Conservation (phyloP, 805 yeast genomes). For the Wickerhamomyces bovis region DNA sequence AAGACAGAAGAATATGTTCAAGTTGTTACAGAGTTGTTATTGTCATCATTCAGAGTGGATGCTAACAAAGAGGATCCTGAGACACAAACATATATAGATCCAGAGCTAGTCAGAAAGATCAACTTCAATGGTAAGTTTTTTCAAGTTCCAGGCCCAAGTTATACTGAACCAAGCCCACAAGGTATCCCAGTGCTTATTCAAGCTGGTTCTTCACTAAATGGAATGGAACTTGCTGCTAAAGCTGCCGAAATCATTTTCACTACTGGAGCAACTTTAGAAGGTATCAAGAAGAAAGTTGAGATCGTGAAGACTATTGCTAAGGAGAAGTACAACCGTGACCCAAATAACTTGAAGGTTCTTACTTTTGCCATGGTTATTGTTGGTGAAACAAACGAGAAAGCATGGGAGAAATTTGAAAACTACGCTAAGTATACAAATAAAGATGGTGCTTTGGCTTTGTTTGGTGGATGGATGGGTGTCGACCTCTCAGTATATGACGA, state of each 20-base stretch:
- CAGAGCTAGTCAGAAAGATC: slow-evolving; percentile 29
- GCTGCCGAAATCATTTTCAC: slow-evolving; percentile 37
- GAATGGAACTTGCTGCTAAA: slow-evolving; percentile 35
- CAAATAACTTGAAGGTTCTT: slow-evolving; percentile 33
- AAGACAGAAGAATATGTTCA: slow-evolving; percentile 33
- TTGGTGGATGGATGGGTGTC: slow-evolving; percentile 40
- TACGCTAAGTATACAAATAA: slow-evolving; percentile 27
- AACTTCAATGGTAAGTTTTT: slow-evolving; percentile 33
- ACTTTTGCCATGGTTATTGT: slow-evolving; percentile 31
- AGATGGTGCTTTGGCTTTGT: slow-evolving; percentile 38
- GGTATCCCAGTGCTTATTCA: slow-evolving; percentile 37
- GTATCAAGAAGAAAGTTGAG: slow-evolving; percentile 24
- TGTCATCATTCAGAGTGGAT: slow-evolving; percentile 33
- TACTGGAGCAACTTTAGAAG: slow-evolving; percentile 29
- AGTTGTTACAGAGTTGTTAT: slow-evolving; percentile 29
- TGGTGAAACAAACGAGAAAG: slow-evolving; percentile 36
- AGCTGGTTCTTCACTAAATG: slow-evolving; percentile 37
- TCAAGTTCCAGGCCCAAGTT: slow-evolving; percentile 35
- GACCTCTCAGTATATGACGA: slow-evolving; percentile 31
- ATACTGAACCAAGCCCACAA: slow-evolving; percentile 37
- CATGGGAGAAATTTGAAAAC: slow-evolving; percentile 30
- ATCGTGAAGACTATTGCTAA: slow-evolving; percentile 28
- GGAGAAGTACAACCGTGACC: slow-evolving; percentile 30
- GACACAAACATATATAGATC: slow-evolving; percentile 27
- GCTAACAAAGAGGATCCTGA: slow-evolving; percentile 12